Evolutionary conservation across 2,329 filamentous ascomycete genomes (phyloP).

Genomic region (Cadophora sp.): DNA sequence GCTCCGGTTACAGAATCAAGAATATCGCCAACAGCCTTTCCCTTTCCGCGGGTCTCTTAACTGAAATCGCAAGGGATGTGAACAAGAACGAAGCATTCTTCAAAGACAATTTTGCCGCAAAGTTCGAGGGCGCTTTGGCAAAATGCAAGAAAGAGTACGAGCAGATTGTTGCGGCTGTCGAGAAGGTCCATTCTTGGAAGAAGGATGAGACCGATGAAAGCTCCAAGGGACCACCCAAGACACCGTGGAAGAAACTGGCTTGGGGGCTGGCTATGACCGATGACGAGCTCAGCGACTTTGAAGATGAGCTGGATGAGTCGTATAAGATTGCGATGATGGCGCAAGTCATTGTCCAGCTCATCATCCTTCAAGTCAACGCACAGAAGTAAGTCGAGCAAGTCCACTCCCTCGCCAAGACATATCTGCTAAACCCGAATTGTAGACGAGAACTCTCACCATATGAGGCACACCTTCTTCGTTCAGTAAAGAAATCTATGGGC

Average conservation of each 20-base stretch:
- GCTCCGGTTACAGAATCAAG: slow-evolving; percentile 1
- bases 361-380: slow-evolving; percentile 26
- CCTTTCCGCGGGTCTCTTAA: slow-evolving; percentile 21
- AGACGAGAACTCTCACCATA: slow-evolving; percentile 13
- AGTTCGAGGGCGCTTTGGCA: slow-evolving; percentile 6
- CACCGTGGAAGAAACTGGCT: slow-evolving; percentile 18
- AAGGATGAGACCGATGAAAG: slow-evolving; percentile 16
- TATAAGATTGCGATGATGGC: slow-evolving; percentile 16
- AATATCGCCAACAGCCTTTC: slow-evolving; percentile 17
- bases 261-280: slow-evolving; percentile 21
- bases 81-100: slow-evolving; percentile 22
- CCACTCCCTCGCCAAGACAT: background rate
- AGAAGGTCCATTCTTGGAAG: slow-evolving; percentile 23
- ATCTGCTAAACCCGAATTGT: background rate
- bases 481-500: slow-evolving; percentile 18
- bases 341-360: slow-evolving; percentile 22
- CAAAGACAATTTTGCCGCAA: slow-evolving; percentile 24
- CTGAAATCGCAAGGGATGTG: slow-evolving; percentile 19
- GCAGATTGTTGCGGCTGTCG: slow-evolving; percentile 4
- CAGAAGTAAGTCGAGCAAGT: slow-evolving; percentile 16
- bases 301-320: slow-evolving; percentile 16
- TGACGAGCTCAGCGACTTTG: slow-evolving; percentile 11
- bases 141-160: slow-evolving; percentile 26
- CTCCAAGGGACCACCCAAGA: slow-evolving; percentile 14
- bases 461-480: slow-evolving; percentile 17